phyloP scores from a whole-genome alignment of 2,329 filamentous ascomycete genomes.

The Pseudogymnoascus sp. region DNA sequence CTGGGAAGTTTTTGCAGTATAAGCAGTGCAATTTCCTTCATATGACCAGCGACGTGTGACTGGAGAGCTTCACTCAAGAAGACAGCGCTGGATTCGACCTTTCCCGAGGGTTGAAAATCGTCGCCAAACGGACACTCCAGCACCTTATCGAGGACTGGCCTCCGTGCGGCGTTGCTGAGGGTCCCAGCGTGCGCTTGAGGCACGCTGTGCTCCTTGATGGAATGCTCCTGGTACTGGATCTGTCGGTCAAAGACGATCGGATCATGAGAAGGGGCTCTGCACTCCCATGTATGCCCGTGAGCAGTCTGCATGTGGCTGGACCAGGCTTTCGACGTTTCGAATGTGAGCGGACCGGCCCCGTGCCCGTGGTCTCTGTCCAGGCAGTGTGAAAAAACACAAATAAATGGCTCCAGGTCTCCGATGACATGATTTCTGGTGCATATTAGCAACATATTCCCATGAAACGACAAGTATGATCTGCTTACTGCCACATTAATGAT shows the following conservation, averaged over 20 bases:
- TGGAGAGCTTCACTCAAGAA: constrained; percentile 5
- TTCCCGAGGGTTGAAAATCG: constrained; percentile 23
- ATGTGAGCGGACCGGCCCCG: constrained; percentile 15
- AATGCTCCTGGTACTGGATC: constrained; percentile 25
- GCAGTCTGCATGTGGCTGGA: constrained; percentile 23
- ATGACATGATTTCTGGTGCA: constrained; percentile 18
- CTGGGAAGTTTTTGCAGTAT: constrained; percentile 1
- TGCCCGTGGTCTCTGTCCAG: constrained; percentile 9
- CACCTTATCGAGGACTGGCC: constrained; percentile 22
- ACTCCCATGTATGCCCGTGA: constrained; percentile 28
- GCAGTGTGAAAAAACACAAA: constrained; percentile 2
- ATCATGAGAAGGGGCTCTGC: constrained; percentile 26
- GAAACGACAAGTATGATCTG: constrained; percentile 12
- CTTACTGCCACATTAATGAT: constrained; percentile 15
- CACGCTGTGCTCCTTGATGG: constrained; percentile 19
- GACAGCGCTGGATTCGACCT: constrained; percentile 18
- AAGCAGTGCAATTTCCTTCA: constrained; percentile 9
- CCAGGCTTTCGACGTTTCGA: constrained; percentile 22
- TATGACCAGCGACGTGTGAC: not conserved
- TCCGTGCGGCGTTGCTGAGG: constrained; percentile 26
- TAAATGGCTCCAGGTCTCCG: constrained; percentile 19
- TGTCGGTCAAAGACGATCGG: constrained; percentile 24
- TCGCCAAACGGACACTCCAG: constrained; percentile 27
- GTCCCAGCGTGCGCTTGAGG: constrained; percentile 9
- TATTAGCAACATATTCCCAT: constrained; percentile 9